A percentile compares a stretch with the other conserved stretches of the same genome.
phyloP scores from a whole-genome alignment of 305 asterid genomes.

The Rubia tinctorum region DNA sequence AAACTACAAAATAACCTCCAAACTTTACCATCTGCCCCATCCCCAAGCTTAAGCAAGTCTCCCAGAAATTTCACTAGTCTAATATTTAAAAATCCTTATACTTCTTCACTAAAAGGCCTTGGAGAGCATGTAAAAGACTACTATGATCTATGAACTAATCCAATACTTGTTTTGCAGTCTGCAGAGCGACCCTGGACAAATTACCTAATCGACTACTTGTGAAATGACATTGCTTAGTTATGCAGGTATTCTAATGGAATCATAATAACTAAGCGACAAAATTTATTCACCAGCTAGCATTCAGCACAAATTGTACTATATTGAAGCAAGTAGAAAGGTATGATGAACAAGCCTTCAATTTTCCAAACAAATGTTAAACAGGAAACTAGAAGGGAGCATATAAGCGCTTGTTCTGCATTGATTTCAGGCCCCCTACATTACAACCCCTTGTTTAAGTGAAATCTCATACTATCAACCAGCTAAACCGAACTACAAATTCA shows the following conservation, averaged over 20 bases:
- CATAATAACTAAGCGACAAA: background rate
- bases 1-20: background rate
- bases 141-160: background rate
- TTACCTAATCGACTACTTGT: background rate
- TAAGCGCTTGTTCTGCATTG: background rate
- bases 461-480: background rate
- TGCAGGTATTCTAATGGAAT: background rate
- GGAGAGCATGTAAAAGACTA: background rate
- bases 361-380: background rate
- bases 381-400: background rate
- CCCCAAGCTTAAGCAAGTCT: conserved; percentile 2
- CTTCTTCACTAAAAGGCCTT: background rate
- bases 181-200: background rate
- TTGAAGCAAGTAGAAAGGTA: background rate
- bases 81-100: background rate
- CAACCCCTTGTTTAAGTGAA: background rate
- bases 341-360: background rate
- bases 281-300: background rate
- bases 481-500: background rate
- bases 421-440: background rate
- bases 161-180: background rate
- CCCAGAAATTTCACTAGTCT: background rate
- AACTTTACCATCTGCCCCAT: background rate
- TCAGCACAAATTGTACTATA: no score
- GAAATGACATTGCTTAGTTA: background rate